Base-by-base conservation (phyloP, 768 basidiomycete genomes). In the Neoboletus subvelutipes region DNA sequence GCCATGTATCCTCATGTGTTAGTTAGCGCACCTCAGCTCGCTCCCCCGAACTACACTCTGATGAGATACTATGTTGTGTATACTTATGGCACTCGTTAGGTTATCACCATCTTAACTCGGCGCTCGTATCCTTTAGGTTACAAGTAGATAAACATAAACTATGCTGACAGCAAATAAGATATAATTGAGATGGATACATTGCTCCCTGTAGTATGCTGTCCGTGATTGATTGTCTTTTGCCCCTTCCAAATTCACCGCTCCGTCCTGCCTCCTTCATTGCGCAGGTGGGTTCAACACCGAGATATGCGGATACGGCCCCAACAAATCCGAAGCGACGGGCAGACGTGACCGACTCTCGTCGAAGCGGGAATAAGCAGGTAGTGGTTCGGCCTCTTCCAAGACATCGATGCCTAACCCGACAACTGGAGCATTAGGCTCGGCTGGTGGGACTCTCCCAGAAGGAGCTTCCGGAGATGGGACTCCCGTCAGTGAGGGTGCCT, bases 321-420 rank as follows among this genome's bases (percentile, higher is more conserved):
- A 49, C 0, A 48, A 50, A 17, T 62, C 62, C 18, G 63, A 59
- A 29, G 57, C 55, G 2, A 37, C 31, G 13, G 50, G 57, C 26
- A 45, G 58, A 28, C 46, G 50, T 11, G 54, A 46, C 18, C 52
- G 61, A 26, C 42, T 53, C 17, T 63, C 43, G 36, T 73, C 71
- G 39, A 71, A 67, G 33, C 60, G 63, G 8, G 64, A 64, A 53
- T 72, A 70, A 40, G 63, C 55, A 6, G 69, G 67, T 6, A 42
- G 64, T 18, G 56, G 52, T n/a, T 37, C 60, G 9, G 9, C 17
- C 9, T 43, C 47, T 26, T 58, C 58, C 57, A 18, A 22, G n/a
- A 26, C 20, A 24, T 52, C 51, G 33, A 61, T 40, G 13, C 52
- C 61, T 29, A 55, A 50, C 18, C 55, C 48, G 10, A 29, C 40